These are phyloP conservation scores for Xylaria sp. DNA, from an alignment of 2,329 filamentous ascomycete genomes.

Conservation along the genomic window DNA sequence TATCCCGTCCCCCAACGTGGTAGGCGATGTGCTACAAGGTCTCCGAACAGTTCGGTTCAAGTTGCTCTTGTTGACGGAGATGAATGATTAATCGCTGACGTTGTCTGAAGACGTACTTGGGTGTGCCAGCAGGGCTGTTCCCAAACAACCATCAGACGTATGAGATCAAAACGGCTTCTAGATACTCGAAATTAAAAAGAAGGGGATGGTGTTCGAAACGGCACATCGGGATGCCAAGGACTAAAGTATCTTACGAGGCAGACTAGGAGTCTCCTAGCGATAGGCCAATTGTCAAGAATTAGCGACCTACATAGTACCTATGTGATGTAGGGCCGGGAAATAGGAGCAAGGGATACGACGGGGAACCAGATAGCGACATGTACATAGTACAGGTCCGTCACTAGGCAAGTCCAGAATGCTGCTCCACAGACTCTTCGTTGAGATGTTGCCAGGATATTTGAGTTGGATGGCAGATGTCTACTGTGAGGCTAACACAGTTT, in stretches of 20 bases:
- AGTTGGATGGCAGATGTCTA: slow-evolving; percentile 38
- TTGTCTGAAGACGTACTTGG: slow-evolving; percentile 40
- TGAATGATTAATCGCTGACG: slow-evolving; percentile 21
- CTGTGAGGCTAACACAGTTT: slow-evolving; percentile 45
- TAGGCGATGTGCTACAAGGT: slow-evolving; percentile 16
- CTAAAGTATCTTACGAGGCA: slow-evolving; percentile 22
- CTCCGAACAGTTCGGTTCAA: slow-evolving; percentile 23
- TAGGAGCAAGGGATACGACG: slow-evolving; percentile 12
- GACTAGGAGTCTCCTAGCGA: slow-evolving; percentile 32
- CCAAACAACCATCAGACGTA: slow-evolving; percentile 62
- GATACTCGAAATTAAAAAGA: slow-evolving; percentile 20
- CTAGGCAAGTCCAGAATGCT: slow-evolving; percentile 10
- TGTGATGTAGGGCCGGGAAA: slow-evolving; percentile 17
- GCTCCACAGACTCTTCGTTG: slow-evolving; percentile 21
- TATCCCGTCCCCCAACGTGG: slow-evolving; percentile 1
- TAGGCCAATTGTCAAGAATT: slow-evolving; percentile 40
- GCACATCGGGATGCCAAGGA: slow-evolving; percentile 10
- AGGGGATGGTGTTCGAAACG: slow-evolving; percentile 32
- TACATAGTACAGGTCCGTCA: slow-evolving; percentile 23
- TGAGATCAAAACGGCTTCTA: slow-evolving; percentile 43
- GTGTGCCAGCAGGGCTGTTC: slow-evolving; percentile 53
- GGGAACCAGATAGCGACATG: slow-evolving; percentile 20
- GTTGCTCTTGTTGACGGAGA: slow-evolving; percentile 18
- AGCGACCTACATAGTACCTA: slow-evolving; percentile 26
- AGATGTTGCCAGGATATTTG: slow-evolving; percentile 38